phyloP scores from a whole-genome alignment of 495 filamentous ascomycete genomes.

The Penicillium malachiteum region DNA sequence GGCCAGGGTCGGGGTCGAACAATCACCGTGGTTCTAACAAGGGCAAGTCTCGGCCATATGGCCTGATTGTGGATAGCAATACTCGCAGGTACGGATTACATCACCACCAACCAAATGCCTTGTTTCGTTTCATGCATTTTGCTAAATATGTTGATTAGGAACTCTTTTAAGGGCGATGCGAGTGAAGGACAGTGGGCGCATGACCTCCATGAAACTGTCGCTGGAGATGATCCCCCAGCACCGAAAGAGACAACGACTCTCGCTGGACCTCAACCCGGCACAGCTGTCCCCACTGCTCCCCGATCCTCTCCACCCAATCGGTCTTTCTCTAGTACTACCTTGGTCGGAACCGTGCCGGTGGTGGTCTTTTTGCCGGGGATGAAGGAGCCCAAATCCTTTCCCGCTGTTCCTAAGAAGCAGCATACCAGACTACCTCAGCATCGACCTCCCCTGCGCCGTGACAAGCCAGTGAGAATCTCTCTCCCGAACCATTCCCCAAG shows the following conservation, averaged over 20 bases:
- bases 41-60: constrained; percentile 44
- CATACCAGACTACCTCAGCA: constrained; percentile 95
- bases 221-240: constrained; percentile 42
- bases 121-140: not conserved
- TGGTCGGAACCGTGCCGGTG: constrained; percentile 78
- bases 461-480: constrained; percentile 95
- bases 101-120: too few relatives aligned
- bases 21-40: constrained; percentile 51
- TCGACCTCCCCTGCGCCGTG: constrained; percentile 87
- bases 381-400: constrained; percentile 66
- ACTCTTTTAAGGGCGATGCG: constrained; percentile 68
- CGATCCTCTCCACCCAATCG: constrained; percentile 59
- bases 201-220: constrained; percentile 88
- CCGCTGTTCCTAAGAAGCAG: constrained; percentile 72
- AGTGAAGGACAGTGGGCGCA: constrained; percentile 87
- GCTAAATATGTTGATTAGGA: constrained; percentile 46
- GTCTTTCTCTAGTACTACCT: constrained; percentile 62
- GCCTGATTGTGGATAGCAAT: constrained; percentile 50
- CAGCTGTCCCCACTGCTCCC: constrained; percentile 43
- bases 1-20: constrained; percentile 55
- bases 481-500: constrained; percentile 73
- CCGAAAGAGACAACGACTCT: constrained; percentile 20
- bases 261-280: constrained; percentile 24
- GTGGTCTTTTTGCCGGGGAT: constrained; percentile 76
- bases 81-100: constrained; percentile 33